phyloP scores from a whole-genome alignment of 2,329 filamentous ascomycete species.

The Podosphaera aphanis region DNA sequence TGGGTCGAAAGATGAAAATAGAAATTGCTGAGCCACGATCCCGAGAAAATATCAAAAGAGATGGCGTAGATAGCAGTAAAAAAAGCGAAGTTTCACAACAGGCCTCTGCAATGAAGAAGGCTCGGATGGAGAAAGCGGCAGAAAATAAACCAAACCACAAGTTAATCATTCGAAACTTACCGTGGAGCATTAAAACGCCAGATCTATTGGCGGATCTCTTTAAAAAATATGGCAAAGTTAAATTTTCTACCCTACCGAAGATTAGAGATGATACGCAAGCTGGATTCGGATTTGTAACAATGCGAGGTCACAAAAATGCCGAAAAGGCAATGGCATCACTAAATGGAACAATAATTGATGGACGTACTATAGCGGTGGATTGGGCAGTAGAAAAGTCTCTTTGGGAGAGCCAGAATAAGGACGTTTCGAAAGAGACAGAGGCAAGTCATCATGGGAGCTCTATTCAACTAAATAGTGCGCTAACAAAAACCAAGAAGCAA shows the following conservation, averaged over 20 bases:
- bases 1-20: constrained; percentile 61
- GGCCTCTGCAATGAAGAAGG: constrained; percentile 23
- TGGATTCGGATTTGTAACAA: constrained; percentile 80
- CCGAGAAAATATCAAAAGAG: constrained; percentile 34
- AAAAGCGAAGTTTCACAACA: constrained; percentile 17
- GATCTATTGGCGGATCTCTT: constrained; percentile 65
- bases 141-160: constrained; percentile 41
- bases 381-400: constrained; percentile 85
- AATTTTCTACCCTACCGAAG: constrained; percentile 64
- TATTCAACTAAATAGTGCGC: neutral
- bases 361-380: constrained; percentile 73
- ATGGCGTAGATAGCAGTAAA: constrained; percentile 16
- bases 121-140: constrained; percentile 35
- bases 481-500: no score
- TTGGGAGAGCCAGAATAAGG: constrained; percentile 44
- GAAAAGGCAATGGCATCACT: constrained; percentile 65
- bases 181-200: constrained; percentile 79
- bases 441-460: neutral
- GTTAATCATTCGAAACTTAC: constrained; percentile 76
- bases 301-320: constrained; percentile 73
- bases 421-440: constrained; percentile 14
- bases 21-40: constrained; percentile 75
- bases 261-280: constrained; percentile 38
- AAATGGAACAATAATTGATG: constrained; percentile 79
- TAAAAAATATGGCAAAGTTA: constrained; percentile 73